Base-by-base conservation (phyloP, 2,329 filamentous ascomycete species). In the Cladosporium phlei region DNA sequence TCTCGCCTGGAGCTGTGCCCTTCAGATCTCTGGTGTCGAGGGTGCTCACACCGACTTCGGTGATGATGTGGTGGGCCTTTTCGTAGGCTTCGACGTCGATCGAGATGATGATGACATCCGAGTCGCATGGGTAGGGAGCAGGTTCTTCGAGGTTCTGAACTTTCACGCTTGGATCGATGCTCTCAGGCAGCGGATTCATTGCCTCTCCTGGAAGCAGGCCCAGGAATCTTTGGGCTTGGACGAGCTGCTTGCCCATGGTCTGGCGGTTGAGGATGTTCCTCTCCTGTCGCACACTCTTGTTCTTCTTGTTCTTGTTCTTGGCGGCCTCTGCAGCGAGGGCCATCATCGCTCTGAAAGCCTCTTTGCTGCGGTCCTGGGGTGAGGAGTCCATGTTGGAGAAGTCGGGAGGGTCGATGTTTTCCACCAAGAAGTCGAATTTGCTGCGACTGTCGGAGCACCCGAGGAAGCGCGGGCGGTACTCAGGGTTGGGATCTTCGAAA, bases 31-130 rank as follows among this genome's bases (percentile, higher is more conserved):
- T 63, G 1, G 85, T 89, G 62, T 97, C 89, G 0, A 97, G 72
- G 2, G 83, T 82, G 1, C 88, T 83, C 30, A 98, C 73, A 1
- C 93, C 93, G 29, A 98, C 75, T 65, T 98, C 93, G 0, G 90
- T 95, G 49, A 97, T 76, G 10, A 78, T 71, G 25, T 74, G 70
- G 10, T 80, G 77, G 34, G 78, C 72, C 17, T 69, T 67, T 64
- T 98, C 93, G 48, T 83, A 87, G 1, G 84, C 82, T 65, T 98
- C 93, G 24, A 93, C 71, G 57, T 98, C 93, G 34, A 97, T 73
- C 52, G 78, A 81, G 49, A 95, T 72, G 55, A 96, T 85, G 6
- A 94, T 74, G 1, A 80, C 74, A n/a, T 74, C 70, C 9, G 65
- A 58, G 21, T 82, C 77, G 42, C 75, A 73, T 0, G 63, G 49